Evolutionary conservation across 2,329 filamentous ascomycete species (phyloP).

Genomic region (Rhynchosporium graminicola): DNA sequence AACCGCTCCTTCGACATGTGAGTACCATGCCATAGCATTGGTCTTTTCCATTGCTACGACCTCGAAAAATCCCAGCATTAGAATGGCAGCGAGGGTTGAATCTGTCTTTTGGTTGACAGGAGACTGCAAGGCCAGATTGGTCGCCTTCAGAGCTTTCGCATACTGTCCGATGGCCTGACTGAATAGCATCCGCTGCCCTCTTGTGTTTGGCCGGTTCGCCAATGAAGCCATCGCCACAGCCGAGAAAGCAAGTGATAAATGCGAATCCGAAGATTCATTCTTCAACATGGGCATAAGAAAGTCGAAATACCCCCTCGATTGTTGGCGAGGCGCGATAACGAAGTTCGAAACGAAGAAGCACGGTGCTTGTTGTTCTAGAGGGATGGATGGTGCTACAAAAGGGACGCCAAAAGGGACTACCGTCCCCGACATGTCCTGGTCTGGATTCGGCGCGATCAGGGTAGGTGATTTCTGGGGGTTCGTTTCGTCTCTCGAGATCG

Average conservation of each 20-base stretch:
- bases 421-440: slow-evolving; percentile 12
- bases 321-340: slow-evolving; percentile 54
- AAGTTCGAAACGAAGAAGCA: slow-evolving; percentile 64
- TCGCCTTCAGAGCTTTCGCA: slow-evolving; percentile 54
- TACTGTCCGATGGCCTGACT: slow-evolving; percentile 53
- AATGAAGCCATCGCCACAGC: slow-evolving; percentile 60
- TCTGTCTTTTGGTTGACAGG: slow-evolving; percentile 54
- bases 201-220: slow-evolving; percentile 50
- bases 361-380: slow-evolving; percentile 56
- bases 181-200: slow-evolving; percentile 39
- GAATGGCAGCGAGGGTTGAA: slow-evolving; percentile 58
- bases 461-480: slow-evolving; percentile 10
- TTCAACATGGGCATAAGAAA: slow-evolving; percentile 59
- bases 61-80: slow-evolving; percentile 63
- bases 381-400: slow-evolving; percentile 44
- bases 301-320: slow-evolving; percentile 58
- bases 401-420: slow-evolving; percentile 37
- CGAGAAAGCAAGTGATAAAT: slow-evolving; percentile 57
- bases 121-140: slow-evolving; percentile 55
- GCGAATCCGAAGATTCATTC: slow-evolving; percentile 46
- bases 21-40: slow-evolving; percentile 60
- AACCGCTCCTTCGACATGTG: slow-evolving; percentile 65
- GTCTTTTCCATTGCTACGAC: slow-evolving; percentile 54
- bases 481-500: slow-evolving; percentile 7
- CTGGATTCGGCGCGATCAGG: slow-evolving; percentile 21